These are phyloP conservation scores for Boletus vinaceobasis DNA, from an alignment of 768 basidiomycete species.

Conservation along the genomic window DNA sequence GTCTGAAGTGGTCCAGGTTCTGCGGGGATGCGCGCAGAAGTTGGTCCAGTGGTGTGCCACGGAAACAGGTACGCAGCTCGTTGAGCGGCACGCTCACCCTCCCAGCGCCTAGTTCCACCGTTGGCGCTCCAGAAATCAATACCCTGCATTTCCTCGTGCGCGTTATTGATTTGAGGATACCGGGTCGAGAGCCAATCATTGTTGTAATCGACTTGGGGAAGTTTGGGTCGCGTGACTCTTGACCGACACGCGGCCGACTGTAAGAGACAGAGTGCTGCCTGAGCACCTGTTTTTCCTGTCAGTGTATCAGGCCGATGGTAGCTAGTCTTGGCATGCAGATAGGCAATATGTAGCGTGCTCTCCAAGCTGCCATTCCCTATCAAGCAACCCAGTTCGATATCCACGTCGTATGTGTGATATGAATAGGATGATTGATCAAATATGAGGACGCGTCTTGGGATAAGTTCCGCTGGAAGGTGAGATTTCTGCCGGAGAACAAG, in stretches of 20 bases:
- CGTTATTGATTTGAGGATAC: not conserved
- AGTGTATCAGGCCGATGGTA: conserved; percentile 40
- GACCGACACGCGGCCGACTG: conserved; percentile 6
- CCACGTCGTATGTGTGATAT: not conserved
- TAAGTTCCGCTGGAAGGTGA: not conserved
- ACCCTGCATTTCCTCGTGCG: not conserved
- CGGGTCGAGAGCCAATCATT: too few species aligned
- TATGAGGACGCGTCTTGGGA: not conserved
- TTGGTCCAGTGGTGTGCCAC: not conserved
- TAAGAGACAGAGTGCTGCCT: conserved; percentile 37
- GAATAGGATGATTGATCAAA: too few species aligned
- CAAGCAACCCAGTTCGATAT: conserved; percentile 12
- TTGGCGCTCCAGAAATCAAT: not conserved
- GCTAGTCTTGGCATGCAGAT: conserved; percentile 42
- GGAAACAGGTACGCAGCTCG: not conserved
- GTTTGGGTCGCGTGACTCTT: too few species aligned
- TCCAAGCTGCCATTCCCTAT: conserved; percentile 16
- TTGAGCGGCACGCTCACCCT: not conserved
- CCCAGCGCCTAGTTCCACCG: too few species aligned
- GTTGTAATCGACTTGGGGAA: too few species aligned
- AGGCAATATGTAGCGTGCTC: conserved; percentile 31
- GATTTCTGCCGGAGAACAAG: conserved; percentile 23
- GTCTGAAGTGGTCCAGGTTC: too few species aligned
- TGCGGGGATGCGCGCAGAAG: not conserved
- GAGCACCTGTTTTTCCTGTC: conserved; percentile 38